Conservation (phyloP, 805 yeast species). For the Kazachstania bromeliacearum region DNA sequence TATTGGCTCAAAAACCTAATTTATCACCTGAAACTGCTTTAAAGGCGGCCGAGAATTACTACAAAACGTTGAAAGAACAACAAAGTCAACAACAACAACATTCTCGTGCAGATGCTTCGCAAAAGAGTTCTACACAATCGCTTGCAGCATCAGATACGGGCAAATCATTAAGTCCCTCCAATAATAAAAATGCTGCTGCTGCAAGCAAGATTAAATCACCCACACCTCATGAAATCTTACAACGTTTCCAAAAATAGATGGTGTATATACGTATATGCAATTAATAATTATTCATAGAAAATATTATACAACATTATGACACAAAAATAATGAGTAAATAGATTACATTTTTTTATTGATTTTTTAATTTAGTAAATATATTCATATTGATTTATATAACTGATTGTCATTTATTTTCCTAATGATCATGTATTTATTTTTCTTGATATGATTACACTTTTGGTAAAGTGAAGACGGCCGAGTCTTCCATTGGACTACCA, state of each 20-base stretch:
- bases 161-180: no score
- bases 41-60: constrained; percentile 28
- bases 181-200: constrained; percentile 3
- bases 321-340: no score
- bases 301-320: no score
- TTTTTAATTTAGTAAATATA: no score
- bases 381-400: no score
- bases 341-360: no score
- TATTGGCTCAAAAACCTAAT: constrained; percentile 26
- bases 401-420: not conserved
- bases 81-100: constrained; percentile 21
- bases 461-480: constrained; percentile 43
- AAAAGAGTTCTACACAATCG: constrained; percentile 1
- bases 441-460: constrained; percentile 10
- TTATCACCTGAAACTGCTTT: constrained; percentile 25
- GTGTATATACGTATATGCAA: no score
- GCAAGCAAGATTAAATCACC: constrained; percentile 21
- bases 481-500: constrained; percentile 42
- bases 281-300: no score
- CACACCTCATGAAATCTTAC: constrained; percentile 28
- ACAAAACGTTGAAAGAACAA: constrained; percentile 16
- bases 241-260: constrained; percentile 26
- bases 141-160: constrained; percentile 7
- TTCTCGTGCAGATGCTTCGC: not conserved
- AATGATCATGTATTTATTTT: not conserved